Percentiles rank a stretch among this genome's conserved stretches.
phyloP scores from a whole-genome alignment of 345 rosid genomes.

The Populus nigra region DNA sequence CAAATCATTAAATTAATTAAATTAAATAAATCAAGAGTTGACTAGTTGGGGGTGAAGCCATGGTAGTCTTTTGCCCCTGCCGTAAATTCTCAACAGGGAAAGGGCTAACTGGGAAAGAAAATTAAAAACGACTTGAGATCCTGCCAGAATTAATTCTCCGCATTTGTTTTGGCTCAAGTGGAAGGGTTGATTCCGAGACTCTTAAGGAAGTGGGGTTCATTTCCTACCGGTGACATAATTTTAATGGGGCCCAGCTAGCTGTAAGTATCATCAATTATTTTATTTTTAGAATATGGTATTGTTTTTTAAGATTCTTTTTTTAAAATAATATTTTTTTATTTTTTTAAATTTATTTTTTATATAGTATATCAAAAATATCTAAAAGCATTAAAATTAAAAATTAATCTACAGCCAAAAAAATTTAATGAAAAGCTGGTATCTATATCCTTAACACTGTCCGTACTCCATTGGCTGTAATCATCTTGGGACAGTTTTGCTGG shows the following conservation, averaged over 20 bases:
- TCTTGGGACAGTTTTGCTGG: neutral
- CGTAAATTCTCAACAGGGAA: neutral
- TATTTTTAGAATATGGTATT: too few relatives aligned
- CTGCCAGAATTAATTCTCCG: neutral
- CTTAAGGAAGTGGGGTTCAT: too few relatives aligned
- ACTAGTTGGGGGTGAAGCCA: neutral
- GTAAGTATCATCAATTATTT: neutral
- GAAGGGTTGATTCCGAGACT: too few relatives aligned
- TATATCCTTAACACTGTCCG: neutral
- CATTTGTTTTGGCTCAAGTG: neutral
- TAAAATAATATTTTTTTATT: too few relatives aligned
- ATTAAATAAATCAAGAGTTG: too few relatives aligned
- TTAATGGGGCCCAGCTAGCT: neutral
- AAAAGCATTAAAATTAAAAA: too few relatives aligned
- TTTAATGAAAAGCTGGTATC: neutral
- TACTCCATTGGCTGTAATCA: neutral
- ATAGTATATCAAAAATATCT: too few relatives aligned
- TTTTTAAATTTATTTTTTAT: too few relatives aligned
- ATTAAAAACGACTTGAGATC: neutral
- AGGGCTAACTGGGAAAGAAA: neutral
- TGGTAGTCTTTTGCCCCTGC: neutral
- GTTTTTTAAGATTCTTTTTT: too few relatives aligned
- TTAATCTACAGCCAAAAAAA: too few relatives aligned
- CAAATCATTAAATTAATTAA: too few relatives aligned
- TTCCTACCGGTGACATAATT: too few relatives aligned